Conservation (phyloP, 768 basidiomycete species). For the Sarcodon aspratus region DNA sequence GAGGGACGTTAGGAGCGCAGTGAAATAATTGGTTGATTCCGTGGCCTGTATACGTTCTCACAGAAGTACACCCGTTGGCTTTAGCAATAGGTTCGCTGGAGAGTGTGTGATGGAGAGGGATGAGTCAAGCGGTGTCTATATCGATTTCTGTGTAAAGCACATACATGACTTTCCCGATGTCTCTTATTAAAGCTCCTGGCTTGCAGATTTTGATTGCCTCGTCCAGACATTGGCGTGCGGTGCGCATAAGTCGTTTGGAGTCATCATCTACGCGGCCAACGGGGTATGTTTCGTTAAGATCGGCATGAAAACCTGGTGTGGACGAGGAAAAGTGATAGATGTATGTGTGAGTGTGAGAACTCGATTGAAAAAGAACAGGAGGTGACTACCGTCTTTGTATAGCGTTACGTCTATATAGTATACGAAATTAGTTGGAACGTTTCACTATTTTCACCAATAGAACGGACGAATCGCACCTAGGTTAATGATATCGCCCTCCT, state of each 20-base stretch:
- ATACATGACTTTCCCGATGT: constrained; percentile 79
- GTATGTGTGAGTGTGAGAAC: not conserved
- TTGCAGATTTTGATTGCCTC: constrained; percentile 89
- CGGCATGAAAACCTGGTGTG: constrained; percentile 71
- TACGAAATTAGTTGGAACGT: not conserved
- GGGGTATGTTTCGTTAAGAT: constrained; percentile 89
- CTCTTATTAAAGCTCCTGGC: constrained; percentile 84
- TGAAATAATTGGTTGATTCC: constrained; percentile 87
- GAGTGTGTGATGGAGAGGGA: not conserved
- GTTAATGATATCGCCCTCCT: constrained; percentile 95
- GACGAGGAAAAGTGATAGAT: not conserved
- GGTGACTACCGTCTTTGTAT: constrained; percentile 55
- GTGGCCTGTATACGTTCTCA: constrained; percentile 87
- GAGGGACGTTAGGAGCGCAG: constrained; percentile 76
- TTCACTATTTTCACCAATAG: not conserved
- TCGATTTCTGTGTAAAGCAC: constrained; percentile 16
- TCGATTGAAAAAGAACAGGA: not conserved
- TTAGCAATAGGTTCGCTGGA: constrained; percentile 76
- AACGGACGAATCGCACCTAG: constrained; percentile 42
- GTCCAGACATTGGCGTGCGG: constrained; percentile 75
- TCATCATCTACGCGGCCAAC: constrained; percentile 81
- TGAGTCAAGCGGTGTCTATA: not conserved
- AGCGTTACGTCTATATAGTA: constrained; percentile 54
- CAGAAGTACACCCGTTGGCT: constrained; percentile 77
- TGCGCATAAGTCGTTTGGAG: constrained; percentile 69